Conservation (phyloP, 1,139 yeast genomes). For the Ogataea hybrid region DNA sequence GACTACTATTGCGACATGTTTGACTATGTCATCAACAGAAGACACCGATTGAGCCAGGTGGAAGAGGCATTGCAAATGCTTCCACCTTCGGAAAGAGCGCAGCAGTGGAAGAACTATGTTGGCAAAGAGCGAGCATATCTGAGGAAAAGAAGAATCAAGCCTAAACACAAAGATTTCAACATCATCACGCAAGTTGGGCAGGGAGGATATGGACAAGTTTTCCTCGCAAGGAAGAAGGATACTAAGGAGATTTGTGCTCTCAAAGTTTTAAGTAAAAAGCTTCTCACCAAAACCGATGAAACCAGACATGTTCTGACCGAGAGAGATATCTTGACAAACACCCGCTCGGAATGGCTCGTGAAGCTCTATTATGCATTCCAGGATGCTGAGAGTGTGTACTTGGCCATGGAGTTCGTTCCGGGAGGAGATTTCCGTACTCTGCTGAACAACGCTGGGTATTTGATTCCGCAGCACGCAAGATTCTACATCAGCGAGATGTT, state of each 20-base stretch:
- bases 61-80: slow-evolving; percentile 51
- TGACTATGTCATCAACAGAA: slow-evolving; percentile 85
- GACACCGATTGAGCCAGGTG: slow-evolving; percentile 73
- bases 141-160: slow-evolving; percentile 86
- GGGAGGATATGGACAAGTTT: slow-evolving; percentile 99
- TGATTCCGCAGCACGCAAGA: slow-evolving; percentile 93
- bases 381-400: slow-evolving; percentile 81
- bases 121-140: slow-evolving; percentile 83
- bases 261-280: slow-evolving; percentile 84
- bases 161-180: slow-evolving; percentile 92
- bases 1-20: slow-evolving; percentile 97
- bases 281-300: slow-evolving; percentile 86
- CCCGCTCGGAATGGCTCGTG: slow-evolving; percentile 95
- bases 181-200: slow-evolving; percentile 98
- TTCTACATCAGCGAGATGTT: slow-evolving; percentile 97
- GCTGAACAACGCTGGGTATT: slow-evolving; percentile 86
- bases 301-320: slow-evolving; percentile 95
- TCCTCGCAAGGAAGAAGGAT: slow-evolving; percentile 89
- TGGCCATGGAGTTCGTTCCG: slow-evolving; percentile 99
- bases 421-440: slow-evolving; percentile 98
- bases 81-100: slow-evolving; percentile 51
- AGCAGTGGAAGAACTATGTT: slow-evolving; percentile 78
- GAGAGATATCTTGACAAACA: slow-evolving; percentile 91
- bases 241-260: slow-evolving; percentile 95
- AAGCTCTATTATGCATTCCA: slow-evolving; percentile 93